Conservation (phyloP, 83 land plant species). For the Thuja plicata region DNA sequence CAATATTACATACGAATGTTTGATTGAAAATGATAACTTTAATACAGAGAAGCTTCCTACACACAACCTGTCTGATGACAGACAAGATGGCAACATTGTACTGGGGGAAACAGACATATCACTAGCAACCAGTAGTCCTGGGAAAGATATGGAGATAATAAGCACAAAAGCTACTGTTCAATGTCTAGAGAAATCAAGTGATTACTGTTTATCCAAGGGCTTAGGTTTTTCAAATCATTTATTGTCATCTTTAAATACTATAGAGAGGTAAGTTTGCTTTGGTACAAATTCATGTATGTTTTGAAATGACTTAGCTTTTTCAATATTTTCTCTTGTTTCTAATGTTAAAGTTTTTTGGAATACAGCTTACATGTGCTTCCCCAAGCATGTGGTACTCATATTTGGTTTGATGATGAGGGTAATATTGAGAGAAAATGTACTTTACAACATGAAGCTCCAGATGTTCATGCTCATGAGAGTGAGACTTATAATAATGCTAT, state of each 20-base stretch:
- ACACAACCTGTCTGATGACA: neutral
- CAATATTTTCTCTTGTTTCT: neutral
- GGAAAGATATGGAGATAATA: neutral
- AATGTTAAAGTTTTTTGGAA: neutral
- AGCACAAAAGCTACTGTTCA: neutral
- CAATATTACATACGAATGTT: neutral
- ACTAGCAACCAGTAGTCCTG: neutral
- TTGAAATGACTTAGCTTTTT: neutral
- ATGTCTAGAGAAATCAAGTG: neutral
- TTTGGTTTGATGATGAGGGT: constrained; percentile 18
- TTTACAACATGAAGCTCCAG: neutral
- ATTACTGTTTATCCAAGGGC: neutral
- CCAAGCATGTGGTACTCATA: constrained; percentile 13
- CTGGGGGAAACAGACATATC: neutral
- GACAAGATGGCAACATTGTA: neutral
- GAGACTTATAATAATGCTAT: constrained; percentile 8
- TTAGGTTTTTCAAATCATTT: neutral
- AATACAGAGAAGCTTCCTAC: neutral
- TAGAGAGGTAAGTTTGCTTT: constrained; percentile 4
- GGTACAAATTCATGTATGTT: neutral
- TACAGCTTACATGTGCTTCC: neutral
- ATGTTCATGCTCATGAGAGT: neutral
- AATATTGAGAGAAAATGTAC: constrained; percentile 11
- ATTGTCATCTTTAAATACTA: neutral
- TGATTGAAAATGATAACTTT: neutral